phyloP scores from a whole-genome alignment of 1,284 basidiomycete species.

The Exobasidium rhododendri region DNA sequence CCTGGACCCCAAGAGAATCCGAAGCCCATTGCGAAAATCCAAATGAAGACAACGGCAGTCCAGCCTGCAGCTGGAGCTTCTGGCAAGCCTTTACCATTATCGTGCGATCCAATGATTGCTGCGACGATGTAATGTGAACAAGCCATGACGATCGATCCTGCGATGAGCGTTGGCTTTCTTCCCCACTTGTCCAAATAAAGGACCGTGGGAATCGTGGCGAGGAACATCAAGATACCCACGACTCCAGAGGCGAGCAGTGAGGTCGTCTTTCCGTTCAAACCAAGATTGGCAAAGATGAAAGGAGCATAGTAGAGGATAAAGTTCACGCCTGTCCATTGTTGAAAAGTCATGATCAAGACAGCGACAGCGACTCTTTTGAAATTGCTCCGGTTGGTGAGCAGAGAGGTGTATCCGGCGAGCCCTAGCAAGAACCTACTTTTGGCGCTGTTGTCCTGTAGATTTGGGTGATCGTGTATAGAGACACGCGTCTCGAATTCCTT shows the following conservation, averaged over 20 bases:
- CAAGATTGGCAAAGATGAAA: slow-evolving; percentile 66
- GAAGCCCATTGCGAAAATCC: slow-evolving; percentile 49
- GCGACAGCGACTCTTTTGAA: slow-evolving; percentile 65
- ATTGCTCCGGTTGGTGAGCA: slow-evolving; percentile 60
- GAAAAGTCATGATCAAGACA: slow-evolving; percentile 71
- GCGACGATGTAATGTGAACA: slow-evolving; percentile 70
- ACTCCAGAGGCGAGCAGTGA: slow-evolving; percentile 70
- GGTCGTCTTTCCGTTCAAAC: slow-evolving; percentile 62
- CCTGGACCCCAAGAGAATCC: slow-evolving; percentile 77
- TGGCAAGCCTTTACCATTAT: slow-evolving; percentile 20
- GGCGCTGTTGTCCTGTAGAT: slow-evolving; percentile 65
- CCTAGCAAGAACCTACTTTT: slow-evolving; percentile 65
- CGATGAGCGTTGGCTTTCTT: slow-evolving; percentile 48
- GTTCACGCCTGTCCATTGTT: slow-evolving; percentile 73
- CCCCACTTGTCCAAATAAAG: slow-evolving; percentile 70
- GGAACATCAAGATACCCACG: slow-evolving; percentile 72
- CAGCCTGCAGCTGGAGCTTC: slow-evolving; percentile 62
- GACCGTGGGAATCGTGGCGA: slow-evolving; percentile 72
- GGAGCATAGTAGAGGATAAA: slow-evolving; percentile 77
- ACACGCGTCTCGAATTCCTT: slow-evolving; percentile 32
- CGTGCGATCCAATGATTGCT: slow-evolving; percentile 52
- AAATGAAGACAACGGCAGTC: slow-evolving; percentile 59
- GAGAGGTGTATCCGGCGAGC: slow-evolving; percentile 56
- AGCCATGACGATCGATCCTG: slow-evolving; percentile 71
- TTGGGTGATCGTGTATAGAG: slow-evolving; percentile 57